Conservation (phyloP, 306 rosid genomes). For the Fagus sylvatica region DNA sequence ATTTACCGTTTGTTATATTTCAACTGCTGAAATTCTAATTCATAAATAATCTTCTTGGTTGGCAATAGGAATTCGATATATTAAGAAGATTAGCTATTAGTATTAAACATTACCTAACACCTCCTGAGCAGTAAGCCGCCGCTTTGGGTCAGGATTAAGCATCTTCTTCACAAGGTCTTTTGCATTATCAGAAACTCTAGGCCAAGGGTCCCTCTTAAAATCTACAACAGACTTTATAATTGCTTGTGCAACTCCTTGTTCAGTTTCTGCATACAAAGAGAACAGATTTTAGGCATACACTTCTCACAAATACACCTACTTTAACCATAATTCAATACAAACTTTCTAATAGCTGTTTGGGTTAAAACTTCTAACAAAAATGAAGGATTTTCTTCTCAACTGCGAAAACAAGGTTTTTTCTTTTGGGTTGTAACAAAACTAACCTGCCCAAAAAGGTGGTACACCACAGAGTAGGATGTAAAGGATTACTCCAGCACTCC, state of each 20-base stretch:
- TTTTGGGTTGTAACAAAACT: conserved; percentile 25
- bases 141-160: conserved; percentile 88
- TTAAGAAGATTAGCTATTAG: conserved; percentile 7
- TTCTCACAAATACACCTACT: neutral
- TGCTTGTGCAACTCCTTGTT: conserved; percentile 98
- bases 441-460: conserved; percentile 99
- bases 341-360: neutral
- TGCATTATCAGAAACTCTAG: conserved; percentile 92
- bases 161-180: conserved; percentile 96
- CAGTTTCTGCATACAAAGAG: conserved; percentile 74
- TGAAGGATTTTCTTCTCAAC: neutral
- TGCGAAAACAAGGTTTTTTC: neutral
- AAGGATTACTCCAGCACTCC: conserved; percentile 98
- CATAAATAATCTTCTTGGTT: neutral
- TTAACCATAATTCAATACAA: neutral
- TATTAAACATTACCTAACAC: conserved; percentile 68
- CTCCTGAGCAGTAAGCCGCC: conserved; percentile 80
- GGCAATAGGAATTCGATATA: neutral
- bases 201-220: conserved; percentile 98
- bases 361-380: neutral
- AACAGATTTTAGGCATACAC: neutral
- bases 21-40: neutral
- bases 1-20: conserved; percentile 14
- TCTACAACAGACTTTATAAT: conserved; percentile 83
- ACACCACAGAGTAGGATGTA: conserved; percentile 95